Evolutionary conservation across 176 grass and related monocot species (phyloP), one percentile per base, ranked within the genome.

Genomic region (Triticum aestivum): DNA sequence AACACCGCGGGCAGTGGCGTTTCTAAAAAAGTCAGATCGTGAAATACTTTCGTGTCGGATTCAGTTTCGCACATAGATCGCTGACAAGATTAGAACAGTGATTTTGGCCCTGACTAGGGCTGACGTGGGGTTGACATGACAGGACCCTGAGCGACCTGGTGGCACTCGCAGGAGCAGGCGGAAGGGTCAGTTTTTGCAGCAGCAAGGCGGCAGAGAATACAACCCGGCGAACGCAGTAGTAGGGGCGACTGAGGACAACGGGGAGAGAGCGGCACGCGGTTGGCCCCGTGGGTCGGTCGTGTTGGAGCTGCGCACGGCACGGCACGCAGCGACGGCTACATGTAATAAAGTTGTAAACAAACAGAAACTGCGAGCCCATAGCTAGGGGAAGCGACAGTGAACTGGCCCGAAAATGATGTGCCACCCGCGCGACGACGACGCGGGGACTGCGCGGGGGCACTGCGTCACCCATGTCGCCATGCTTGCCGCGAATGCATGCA

Each of bases 271-370:
- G 75, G 84, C 84, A 52, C 64, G 84, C 76, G 75, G 84, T 80
- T 89, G 91, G 91, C 41, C 87, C 83, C 82, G 41, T 29, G 69
- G 82, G 82, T 91, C 85, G 89, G 89, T 81, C 69, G 81, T 41
- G 63, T 33, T 62, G 34, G 62, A 47, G 21, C 62, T 3, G 21
- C 52, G 7, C 33, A 44, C 59, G n/a, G 39, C 70, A 67, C 23
- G 26, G 39, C 70, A 67, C 24, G 26, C 26, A 70, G 78, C 3
- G 20, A 61, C 18, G 20, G 23, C 61, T 20, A 47, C 23, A 52
- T 62, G 34, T 30, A 83, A 32, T 47, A 47, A 47, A 73, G 70
- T 73, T 73, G 39, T 73, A 73, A 73, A 73, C 70, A 73, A 73
- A 73, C 70, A 73, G 38, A 73, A 73, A 73, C 70, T 26, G 38